Base-by-base conservation (phyloP, 2,329 filamentous ascomycete genomes). In the Cytospora leucostoma region DNA sequence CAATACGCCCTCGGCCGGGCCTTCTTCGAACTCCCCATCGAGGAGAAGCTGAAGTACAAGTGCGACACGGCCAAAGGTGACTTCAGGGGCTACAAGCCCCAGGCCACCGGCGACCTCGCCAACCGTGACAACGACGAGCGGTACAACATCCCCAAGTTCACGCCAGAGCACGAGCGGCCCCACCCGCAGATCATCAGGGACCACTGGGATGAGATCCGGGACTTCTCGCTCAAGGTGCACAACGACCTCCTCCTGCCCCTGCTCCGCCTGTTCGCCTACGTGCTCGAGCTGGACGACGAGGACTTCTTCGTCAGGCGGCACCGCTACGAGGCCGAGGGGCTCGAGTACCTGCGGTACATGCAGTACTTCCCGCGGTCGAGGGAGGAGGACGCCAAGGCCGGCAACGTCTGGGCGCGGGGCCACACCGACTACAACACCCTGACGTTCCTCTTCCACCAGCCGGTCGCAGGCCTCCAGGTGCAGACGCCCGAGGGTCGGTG, bases 401-500 rank as follows among this genome's bases (percentile, higher is more conserved):
- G 61, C 11, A 68, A 71, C 35, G 65, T 70, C 47, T 71, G 69
- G 69, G 67, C 69, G 0, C 66, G 66, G 50, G 71, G 69, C 3
- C 71, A 71, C 32, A 72, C 70, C 11, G 71, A 72, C 58, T 72
- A 71, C 37, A 71, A 71, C 19, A 71, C 67, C 55, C 71, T 84
- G 1, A 84, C 83, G 0, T 73, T 85, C 10, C 75, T 85, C 1
- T 84, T 85, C 74, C 77, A 81, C 2, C 82, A 85, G 66, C 82
- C 82, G 0, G 77, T 85, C n/a, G 79, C 82, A 0, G 81, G 79
- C 0, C 72, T 85, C 15, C 82, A 85, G 68, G 78, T 81, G 8
- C 54, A 73, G 3, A 76, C 79, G 1, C 75, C 79, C 33, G 74
- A 78, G 21, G 79, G 77, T 6, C 58, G 65, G 17, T 72, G 71